These are phyloP conservation scores for Gaeumannomyces tritici DNA, from an alignment of 2,329 filamentous ascomycete genomes.

Conservation along the genomic window DNA sequence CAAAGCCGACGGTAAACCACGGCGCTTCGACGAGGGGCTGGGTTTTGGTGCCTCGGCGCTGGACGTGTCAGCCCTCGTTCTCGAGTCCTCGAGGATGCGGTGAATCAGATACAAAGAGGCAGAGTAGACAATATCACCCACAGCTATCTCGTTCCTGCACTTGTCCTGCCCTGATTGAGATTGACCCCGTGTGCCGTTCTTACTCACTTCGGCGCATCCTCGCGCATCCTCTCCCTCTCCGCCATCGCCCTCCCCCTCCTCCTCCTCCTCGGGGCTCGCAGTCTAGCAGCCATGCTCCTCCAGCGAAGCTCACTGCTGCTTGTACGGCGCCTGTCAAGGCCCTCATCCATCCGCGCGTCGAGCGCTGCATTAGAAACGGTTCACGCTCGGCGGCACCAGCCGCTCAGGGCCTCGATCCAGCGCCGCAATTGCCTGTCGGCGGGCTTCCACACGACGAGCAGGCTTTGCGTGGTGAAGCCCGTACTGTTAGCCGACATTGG, in stretches of 20 bases:
- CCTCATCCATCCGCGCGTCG: slow-evolving; percentile 21
- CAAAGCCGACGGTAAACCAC: neutral
- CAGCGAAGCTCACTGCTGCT: slow-evolving; percentile 40
- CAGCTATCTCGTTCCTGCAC: neutral
- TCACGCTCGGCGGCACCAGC: neutral
- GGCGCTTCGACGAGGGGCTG: neutral
- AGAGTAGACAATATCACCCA: neutral
- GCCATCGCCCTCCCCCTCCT: too few relatives aligned
- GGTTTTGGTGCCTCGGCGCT: neutral
- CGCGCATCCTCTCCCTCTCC: too few relatives aligned
- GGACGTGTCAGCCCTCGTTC: neutral
- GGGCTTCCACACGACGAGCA: slow-evolving; percentile 41
- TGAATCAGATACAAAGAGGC: neutral
- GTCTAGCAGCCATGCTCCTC: slow-evolving; percentile 38
- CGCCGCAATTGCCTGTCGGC: slow-evolving; percentile 7
- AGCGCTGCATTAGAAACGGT: slow-evolving; percentile 1
- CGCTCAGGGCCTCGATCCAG: neutral
- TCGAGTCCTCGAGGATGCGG: neutral
- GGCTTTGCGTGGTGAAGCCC: slow-evolving; percentile 57
- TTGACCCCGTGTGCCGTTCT: neutral
- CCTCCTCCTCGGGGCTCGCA: neutral
- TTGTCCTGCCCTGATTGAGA: neutral
- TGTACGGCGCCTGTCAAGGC: slow-evolving; percentile 35
- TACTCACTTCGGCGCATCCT: neutral
- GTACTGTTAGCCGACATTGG: slow-evolving; percentile 80